phyloP scores from a whole-genome alignment of 2,329 filamentous ascomycete genomes.

The Xylaria sp. region DNA sequence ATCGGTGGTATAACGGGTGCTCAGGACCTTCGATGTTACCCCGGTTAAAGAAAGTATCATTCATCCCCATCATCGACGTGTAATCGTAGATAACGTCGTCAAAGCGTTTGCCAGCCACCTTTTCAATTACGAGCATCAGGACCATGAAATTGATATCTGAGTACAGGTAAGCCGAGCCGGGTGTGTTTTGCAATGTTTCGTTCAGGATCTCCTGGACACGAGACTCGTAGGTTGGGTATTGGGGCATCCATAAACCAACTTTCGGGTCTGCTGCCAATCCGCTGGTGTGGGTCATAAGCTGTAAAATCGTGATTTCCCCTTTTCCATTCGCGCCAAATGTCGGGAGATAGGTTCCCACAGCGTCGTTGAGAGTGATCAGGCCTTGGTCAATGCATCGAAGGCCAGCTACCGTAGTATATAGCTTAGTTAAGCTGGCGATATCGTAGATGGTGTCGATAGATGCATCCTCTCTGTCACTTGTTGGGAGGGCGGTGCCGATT shows the following conservation, averaged over 20 bases:
- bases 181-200: conserved; percentile 9
- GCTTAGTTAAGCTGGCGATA: conserved; percentile 19
- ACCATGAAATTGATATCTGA: conserved; percentile 22
- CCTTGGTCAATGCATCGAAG: conserved; percentile 21
- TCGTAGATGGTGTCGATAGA: conserved; percentile 23
- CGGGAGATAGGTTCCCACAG: conserved; percentile 15
- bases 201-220: conserved; percentile 14
- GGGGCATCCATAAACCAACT: conserved; percentile 17
- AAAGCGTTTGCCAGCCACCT: conserved; percentile 9
- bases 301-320: conserved; percentile 15
- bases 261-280: conserved; percentile 16
- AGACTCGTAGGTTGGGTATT: conserved; percentile 22
- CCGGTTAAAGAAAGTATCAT: conserved; percentile 22
- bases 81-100: conserved; percentile 19
- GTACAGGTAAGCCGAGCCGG: conserved; percentile 16
- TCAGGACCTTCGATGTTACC: conserved; percentile 13
- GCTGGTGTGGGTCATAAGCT: conserved; percentile 23
- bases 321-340: conserved; percentile 16
- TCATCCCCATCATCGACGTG: conserved; percentile 20
- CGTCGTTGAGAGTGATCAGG: conserved; percentile 9
- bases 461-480: conserved; percentile 5
- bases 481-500: conserved; percentile 7
- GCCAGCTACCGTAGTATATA: conserved; percentile 17
- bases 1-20: conserved; percentile 8
- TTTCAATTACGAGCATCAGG: conserved; percentile 22